Evolutionary conservation across 2,329 filamentous ascomycete genomes (phyloP).

Genomic region (Diaporthe sp.): DNA sequence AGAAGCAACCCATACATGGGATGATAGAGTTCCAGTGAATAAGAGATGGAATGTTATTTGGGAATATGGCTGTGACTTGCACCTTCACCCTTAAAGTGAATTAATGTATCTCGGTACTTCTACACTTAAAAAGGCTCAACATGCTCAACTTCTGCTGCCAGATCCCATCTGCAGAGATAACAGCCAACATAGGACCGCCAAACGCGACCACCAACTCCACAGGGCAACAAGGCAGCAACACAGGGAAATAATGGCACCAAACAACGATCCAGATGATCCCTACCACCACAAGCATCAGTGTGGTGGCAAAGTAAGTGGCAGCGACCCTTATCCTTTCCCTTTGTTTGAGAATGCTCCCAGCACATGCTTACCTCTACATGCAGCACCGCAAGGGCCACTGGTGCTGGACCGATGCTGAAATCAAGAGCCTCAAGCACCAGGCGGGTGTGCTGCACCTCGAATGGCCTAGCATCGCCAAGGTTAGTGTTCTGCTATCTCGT

Average conservation of each 20-base stretch:
- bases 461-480: neutral
- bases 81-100: neutral
- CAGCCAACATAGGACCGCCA: too few relatives aligned
- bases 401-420: neutral
- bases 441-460: neutral
- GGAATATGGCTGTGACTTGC: neutral
- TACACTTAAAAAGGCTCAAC: neutral
- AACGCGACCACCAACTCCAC: neutral
- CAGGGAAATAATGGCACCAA: neutral
- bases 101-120: neutral
- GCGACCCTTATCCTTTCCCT: neutral
- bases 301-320: accelerated
- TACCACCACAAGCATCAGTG: neutral
- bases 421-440: neutral
- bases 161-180: too few relatives aligned
- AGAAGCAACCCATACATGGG: neutral
- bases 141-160: neutral
- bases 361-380: neutral
- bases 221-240: neutral
- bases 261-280: neutral
- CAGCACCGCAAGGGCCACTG: neutral
- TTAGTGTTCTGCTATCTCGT: neutral
- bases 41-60: neutral
- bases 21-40: neutral
- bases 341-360: neutral